Base-by-base conservation (phyloP, 2,329 filamentous ascomycete genomes). In the Delphinella strobiligena region DNA sequence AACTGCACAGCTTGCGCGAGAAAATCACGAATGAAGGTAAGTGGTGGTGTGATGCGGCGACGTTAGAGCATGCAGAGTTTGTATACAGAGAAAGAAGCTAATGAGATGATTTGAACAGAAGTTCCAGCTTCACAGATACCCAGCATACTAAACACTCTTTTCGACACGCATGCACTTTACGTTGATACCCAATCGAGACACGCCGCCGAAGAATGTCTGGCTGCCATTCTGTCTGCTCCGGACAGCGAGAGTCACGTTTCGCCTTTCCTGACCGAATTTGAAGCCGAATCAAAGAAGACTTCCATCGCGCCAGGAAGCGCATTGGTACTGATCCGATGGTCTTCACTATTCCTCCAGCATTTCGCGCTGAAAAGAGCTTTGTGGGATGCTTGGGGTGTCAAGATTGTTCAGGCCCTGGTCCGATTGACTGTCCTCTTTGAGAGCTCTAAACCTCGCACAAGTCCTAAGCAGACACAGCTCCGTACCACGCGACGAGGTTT, bases 291-390 rank as follows among this genome's bases (percentile, higher is more conserved):
- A 11, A 70, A 74, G 46, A 95, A 93, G 59, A 66, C 72, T 14
- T 79, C 77, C 46, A 79, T 96, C 51, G 85, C 89, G 22, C 66
- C 82, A 12, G 75, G 73, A 32, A 93, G 78, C 60, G 83, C 87
- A 4, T 93, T 95, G 56, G 85, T 93, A 36, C 68, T 98, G 49
- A 72, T 91, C 11, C 85, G 94, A 60, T 98, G 89, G 89, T 86
- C 79, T 59, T 82, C 81, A 43, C 60, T 89, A 42, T 63, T 95
- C 37, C 73, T 94, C 49, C 78, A 88, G 52, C 71, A 80, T 42
- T 68, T 87, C 18, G 74, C 74, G 22, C 70, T 71, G 35, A 74
- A 62, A 36, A 59, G 73, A 12, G 55, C 70, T 8, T 59, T 74
- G 32, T 87, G 78, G 80, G 72, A 75, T 37, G 68, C 68, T 52